Percentiles rank a stretch among this genome's conserved stretches.
These are phyloP conservation scores for Phialocephala subalpina DNA, from an alignment of 2,329 filamentous ascomycete genomes.

Conservation along the genomic window DNA sequence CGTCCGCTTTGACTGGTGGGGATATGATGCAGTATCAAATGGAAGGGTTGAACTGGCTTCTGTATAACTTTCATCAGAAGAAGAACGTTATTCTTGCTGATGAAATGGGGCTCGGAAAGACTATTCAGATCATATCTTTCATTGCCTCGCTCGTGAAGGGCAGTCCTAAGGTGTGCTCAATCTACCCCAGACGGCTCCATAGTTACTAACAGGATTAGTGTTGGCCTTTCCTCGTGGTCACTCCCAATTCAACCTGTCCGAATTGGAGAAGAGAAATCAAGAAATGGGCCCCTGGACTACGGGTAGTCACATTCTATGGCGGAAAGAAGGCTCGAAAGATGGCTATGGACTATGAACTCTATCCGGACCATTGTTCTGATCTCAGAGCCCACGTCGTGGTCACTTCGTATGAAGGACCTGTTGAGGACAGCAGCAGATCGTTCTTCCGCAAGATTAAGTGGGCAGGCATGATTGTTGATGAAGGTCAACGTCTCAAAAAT, in stretches of 20 bases:
- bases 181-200: conserved; percentile 29
- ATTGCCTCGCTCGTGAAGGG: conserved; percentile 77
- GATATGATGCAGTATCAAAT: conserved; percentile 93
- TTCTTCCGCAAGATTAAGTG: conserved; percentile 79
- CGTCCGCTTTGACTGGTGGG: conserved; percentile 75
- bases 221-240: conserved; percentile 92
- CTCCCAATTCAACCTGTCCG: conserved; percentile 94
- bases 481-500: conserved; percentile 95
- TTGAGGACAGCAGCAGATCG: conserved; percentile 71
- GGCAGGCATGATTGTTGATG: conserved; percentile 90
- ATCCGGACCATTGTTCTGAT: conserved; percentile 68
- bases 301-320: conserved; percentile 94
- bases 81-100: conserved; percentile 93
- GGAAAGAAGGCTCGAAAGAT: conserved; percentile 77
- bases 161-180: conserved; percentile 51
- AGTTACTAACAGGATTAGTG: conserved; percentile 68
- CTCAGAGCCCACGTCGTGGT: conserved; percentile 92
- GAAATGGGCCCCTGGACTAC: conserved; percentile 85
- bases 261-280: conserved; percentile 98
- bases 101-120: conserved; percentile 98
- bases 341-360: conserved; percentile 85
- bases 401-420: conserved; percentile 91
- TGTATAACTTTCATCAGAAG: conserved; percentile 84
- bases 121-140: conserved; percentile 88
- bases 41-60: conserved; percentile 93